A percentile compares a stretch with the other conserved stretches of the same genome.
Conservation (phyloP, 305 asterid species). For the Fraxinus sp. region DNA sequence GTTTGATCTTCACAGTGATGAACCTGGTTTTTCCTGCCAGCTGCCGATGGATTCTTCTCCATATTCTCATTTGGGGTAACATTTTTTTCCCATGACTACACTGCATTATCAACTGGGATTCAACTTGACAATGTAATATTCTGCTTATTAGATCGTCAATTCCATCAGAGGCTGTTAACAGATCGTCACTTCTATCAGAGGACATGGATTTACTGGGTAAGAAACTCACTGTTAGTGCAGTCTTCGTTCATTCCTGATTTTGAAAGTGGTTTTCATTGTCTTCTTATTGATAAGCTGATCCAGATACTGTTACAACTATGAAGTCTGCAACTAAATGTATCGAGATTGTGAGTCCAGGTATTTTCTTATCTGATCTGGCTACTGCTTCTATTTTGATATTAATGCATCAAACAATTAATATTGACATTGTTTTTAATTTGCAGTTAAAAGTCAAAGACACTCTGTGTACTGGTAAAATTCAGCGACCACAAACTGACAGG, state of each 20-base stretch:
- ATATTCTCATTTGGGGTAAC: slow-evolving; percentile 62
- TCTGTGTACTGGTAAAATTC: slow-evolving; percentile 23
- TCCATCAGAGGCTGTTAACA: slow-evolving; percentile 32
- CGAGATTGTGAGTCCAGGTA: too few species aligned
- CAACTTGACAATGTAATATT: slow-evolving; percentile 4
- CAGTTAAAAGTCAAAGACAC: slow-evolving; percentile 45
- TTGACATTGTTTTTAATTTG: slow-evolving; percentile 8
- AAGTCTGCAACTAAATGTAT: too few species aligned
- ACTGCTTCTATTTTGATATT: neutral
- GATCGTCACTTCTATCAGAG: neutral
- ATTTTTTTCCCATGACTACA: neutral
- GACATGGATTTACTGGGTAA: slow-evolving; percentile 56
- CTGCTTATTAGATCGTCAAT: slow-evolving; percentile 50
- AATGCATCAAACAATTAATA: slow-evolving; percentile 12
- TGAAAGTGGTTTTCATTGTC: too few species aligned
- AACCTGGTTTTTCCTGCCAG: slow-evolving; percentile 39
- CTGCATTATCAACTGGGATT: neutral
- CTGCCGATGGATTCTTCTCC: slow-evolving; percentile 64
- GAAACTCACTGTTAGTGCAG: slow-evolving; percentile 1
- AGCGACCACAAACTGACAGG: slow-evolving; percentile 20
- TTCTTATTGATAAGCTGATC: too few species aligned
- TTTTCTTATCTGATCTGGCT: too few species aligned
- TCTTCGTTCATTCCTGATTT: too few species aligned
- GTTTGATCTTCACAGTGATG: slow-evolving; percentile 63
- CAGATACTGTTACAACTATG: too few species aligned